Evolutionary conservation across 2,329 filamentous ascomycete species (phyloP), one percentile per base, ranked within the genome.

Genomic region (Tolypocladium album): DNA sequence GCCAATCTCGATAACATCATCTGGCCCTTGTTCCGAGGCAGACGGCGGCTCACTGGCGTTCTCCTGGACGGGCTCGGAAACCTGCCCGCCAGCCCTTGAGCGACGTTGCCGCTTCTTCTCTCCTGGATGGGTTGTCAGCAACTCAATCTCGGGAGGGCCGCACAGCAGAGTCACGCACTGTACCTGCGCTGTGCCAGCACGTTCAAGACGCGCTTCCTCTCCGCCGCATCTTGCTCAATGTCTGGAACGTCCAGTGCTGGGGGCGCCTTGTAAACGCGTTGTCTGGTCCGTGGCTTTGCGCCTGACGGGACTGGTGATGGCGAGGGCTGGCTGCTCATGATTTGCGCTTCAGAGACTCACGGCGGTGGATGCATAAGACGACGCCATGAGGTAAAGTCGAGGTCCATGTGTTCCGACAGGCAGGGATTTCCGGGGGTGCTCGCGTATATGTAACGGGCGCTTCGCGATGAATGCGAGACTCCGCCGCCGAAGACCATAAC

Each of bases 171-270:
- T 52, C 24, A 53, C 31, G 15, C 20, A 80, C 79, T 72, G 59
- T 83, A 84, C 71, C 81, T 73, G 55, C 81, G 74, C 62, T 83
- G 81, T 1, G 81, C 80, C 42, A 84, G 68, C 12, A 83, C 78
- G 59, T 82, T 83, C 27, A 83, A 63, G 1, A 82, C 72, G 13
- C 81, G 72, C 67, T 83, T 84, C 27, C 81, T 73, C 68, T 83
- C 80, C 3, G 75, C 71, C 1, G 80, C 77, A 69, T 83, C 75
- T 27, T 82, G 72, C 6, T 79, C 76, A 22, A 81, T 79, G 56
- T 79, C 67, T 6, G 80, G 79, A 8, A 82, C 73, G 1, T 71
- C 69, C 8, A 82, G 67, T 3, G 67, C n/a, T 6, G 74, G 70
- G 2, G 75, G 72, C 22, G 74, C 61, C 64, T 79, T 80, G 62